These are phyloP conservation scores for Chrysosporium keratinophilum DNA, from an alignment of 2,329 filamentous ascomycete species.

Conservation along the genomic window DNA sequence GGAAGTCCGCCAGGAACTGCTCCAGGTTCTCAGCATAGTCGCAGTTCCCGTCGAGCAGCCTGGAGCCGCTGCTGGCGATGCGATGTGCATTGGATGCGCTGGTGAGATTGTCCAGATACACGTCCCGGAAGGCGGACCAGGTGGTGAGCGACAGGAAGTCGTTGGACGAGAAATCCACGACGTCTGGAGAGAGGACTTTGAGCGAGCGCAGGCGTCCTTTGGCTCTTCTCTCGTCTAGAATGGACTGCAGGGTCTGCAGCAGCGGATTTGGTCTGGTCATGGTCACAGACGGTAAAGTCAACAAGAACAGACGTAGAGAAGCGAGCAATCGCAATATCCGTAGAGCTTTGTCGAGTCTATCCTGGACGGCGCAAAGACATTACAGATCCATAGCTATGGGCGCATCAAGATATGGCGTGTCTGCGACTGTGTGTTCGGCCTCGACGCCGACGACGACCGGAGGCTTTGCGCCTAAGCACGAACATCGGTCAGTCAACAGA, in stretches of 20 bases:
- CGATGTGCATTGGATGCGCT: conserved; percentile 29
- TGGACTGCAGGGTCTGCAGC: conserved; percentile 23
- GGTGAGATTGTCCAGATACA: conserved; percentile 41
- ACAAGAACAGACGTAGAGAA: too few species aligned
- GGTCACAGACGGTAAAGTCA: too few species aligned
- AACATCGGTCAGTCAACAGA: too few species aligned
- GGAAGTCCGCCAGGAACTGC: conserved; percentile 48
- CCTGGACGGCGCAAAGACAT: too few species aligned
- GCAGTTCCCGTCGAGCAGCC: conserved; percentile 57
- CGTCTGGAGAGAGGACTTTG: conserved; percentile 35
- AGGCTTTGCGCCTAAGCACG: too few species aligned
- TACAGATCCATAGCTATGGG: too few species aligned
- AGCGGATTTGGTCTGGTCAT: conserved; percentile 17
- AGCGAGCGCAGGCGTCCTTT: conserved; percentile 40
- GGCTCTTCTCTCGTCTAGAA: conserved; percentile 32
- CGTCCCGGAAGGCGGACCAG: conserved; percentile 37
- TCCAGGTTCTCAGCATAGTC: conserved; percentile 51
- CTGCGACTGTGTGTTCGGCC: too few species aligned
- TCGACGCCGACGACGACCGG: too few species aligned
- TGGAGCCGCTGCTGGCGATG: conserved; percentile 49
- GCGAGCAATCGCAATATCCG: too few species aligned
- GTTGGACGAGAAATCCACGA: conserved; percentile 54
- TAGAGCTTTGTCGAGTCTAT: too few species aligned
- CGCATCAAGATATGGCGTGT: too few species aligned
- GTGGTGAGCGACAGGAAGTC: conserved; percentile 53